phyloP scores from a whole-genome alignment of 192 early-diverging fungal species.

The Backusella macrospora region DNA sequence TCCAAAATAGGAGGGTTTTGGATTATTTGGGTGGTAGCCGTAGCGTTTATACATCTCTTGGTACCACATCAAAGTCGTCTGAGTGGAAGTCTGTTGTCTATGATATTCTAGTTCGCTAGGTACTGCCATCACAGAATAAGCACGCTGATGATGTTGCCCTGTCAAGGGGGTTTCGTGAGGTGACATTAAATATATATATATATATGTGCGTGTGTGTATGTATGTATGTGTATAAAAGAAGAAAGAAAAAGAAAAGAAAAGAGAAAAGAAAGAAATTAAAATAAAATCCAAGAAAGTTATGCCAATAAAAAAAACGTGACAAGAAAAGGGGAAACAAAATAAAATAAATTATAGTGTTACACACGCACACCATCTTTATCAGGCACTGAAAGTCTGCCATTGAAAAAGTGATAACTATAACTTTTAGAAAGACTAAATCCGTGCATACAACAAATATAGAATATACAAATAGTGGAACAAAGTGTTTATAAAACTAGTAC shows the following conservation, averaged over 20 bases:
- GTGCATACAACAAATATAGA: conserved; percentile 6
- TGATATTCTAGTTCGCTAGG: conserved; percentile 32
- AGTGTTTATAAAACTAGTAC: neutral
- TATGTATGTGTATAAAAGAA: neutral
- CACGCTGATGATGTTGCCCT: conserved; percentile 43
- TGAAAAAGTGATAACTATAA: conserved; percentile 4
- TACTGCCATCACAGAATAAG: conserved; percentile 50
- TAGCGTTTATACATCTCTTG: conserved; percentile 33
- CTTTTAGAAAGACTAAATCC: neutral
- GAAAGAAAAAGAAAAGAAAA: conserved; percentile 8
- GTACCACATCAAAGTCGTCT: conserved; percentile 41
- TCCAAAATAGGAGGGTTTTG: conserved; percentile 71
- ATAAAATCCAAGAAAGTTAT: conserved; percentile 1
- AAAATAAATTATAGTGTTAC: conserved; percentile 5
- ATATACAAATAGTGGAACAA: neutral
- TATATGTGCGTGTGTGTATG: too few relatives aligned
- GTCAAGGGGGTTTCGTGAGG: conserved; percentile 7
- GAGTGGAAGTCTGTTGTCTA: conserved; percentile 24
- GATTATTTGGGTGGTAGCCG: conserved; percentile 30
- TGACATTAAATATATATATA: neutral
- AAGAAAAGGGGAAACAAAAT: conserved; percentile 20
- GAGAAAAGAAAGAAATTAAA: conserved; percentile 1
- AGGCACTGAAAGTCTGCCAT: neutral
- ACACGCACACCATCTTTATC: neutral
- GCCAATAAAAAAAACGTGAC: neutral